These are phyloP conservation scores for Phialemoniopsis sp. DNA, from an alignment of 2,329 filamentous ascomycete genomes.

Conservation along the genomic window DNA sequence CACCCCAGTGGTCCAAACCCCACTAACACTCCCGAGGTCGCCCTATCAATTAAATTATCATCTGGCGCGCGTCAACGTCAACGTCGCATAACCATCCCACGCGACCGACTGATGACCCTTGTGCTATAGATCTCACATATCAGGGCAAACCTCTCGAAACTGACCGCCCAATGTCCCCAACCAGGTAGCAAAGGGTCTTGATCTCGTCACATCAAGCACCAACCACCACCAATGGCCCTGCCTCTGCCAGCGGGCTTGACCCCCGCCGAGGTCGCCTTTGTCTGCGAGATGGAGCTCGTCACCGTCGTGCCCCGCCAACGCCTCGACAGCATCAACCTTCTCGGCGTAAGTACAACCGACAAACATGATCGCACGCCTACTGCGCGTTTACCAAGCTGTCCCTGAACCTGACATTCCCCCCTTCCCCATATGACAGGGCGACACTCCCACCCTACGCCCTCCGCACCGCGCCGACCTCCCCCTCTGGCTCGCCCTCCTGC, in stretches of 20 bases:
- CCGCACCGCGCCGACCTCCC: slow-evolving; percentile 77
- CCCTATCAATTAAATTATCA: no score
- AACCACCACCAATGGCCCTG: slow-evolving; percentile 38
- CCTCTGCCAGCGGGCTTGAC: slow-evolving; percentile 56
- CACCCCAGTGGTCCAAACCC: no score
- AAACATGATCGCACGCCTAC: not conserved
- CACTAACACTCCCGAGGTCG: no score
- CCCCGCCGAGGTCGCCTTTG: slow-evolving; percentile 84
- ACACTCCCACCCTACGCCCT: slow-evolving; percentile 71
- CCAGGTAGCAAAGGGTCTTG: no score
- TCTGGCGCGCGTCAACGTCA: no score
- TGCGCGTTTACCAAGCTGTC: not conserved
- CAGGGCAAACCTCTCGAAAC: no score
- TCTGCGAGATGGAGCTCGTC: slow-evolving; percentile 96
- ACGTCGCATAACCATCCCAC: no score
- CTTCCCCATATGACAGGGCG: slow-evolving; percentile 52
- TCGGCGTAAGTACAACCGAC: slow-evolving; percentile 73
- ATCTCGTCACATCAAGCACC: no score
- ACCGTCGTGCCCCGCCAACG: slow-evolving; percentile 89
- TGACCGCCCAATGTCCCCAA: no score
- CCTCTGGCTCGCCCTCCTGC: slow-evolving; percentile 89
- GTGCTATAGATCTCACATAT: no score
- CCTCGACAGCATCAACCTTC: slow-evolving; percentile 78
- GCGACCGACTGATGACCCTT: no score
- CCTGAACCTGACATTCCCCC: not conserved